These are phyloP conservation scores for Vitis vinifera DNA, from an alignment of 164 flowering plant species.

Conservation along the genomic window ASM3070453v1 NC_081809.1:4761501-4762000, in stretches of 20 bases:
- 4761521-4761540: too few relatives aligned
- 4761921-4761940: not conserved
- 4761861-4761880: constrained; percentile 63
- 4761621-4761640: too few relatives aligned
- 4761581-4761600: too few relatives aligned
- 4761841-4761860: constrained; percentile 98
- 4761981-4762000: not conserved
- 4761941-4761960: not conserved
- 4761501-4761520: too few relatives aligned
- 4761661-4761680: not conserved
- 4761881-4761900: not conserved
- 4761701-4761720: not conserved
- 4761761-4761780: constrained; percentile 95
- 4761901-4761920: not conserved
- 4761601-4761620: too few relatives aligned
- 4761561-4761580: too few relatives aligned
- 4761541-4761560: too few relatives aligned
- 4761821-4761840: constrained; percentile 85
- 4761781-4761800: constrained; percentile 69
- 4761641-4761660: not conserved
- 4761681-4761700: not conserved
- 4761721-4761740: not conserved
- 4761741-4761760: constrained; percentile 84
- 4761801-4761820: constrained; percentile 54
- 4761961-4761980: not conserved